These are phyloP conservation scores for Silene uniflora DNA, from an alignment of 148 eudicot genomes.

Conservation along the genomic window DNA sequence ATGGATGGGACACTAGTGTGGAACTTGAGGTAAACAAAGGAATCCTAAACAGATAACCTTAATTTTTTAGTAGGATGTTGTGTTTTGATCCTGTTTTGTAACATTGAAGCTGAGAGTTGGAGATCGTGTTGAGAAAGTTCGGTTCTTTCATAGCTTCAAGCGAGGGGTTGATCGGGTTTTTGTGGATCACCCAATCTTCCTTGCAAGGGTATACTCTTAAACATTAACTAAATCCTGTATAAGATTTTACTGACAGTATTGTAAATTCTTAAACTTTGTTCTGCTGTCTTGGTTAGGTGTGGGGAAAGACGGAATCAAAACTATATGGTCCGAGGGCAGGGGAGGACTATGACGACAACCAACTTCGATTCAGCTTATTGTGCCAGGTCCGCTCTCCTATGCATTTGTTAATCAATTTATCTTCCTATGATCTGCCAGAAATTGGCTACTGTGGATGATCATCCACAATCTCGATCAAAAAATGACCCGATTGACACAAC, in stretches of 20 bases:
- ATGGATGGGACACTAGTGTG: conserved; percentile 85
- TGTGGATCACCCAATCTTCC: conserved; percentile 71
- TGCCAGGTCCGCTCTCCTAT: conserved; percentile 45
- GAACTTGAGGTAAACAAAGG: conserved; percentile 41
- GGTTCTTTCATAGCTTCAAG: conserved; percentile 73
- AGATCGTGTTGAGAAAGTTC: conserved; percentile 51
- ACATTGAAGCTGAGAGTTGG: conserved; percentile 55
- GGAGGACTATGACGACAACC: conserved; percentile 71
- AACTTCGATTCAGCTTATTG: conserved; percentile 70
- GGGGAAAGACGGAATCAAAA: conserved; percentile 88
- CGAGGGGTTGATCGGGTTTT: conserved; percentile 86
- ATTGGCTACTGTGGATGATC: no score
- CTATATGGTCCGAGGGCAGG: conserved; percentile 84
- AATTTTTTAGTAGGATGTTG: background rate
- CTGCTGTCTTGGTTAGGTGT: conserved; percentile 40
- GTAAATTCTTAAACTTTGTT: background rate
- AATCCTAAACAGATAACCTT: background rate
- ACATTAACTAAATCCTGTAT: background rate
- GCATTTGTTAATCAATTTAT: background rate
- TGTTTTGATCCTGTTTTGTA: background rate
- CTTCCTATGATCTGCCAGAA: no score
- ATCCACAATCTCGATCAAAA: no score
- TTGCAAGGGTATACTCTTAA: conserved; percentile 48
- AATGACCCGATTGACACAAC: no score
- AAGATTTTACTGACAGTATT: background rate